Evolutionary conservation across 108 stramenopile genomes (phyloP).

Genomic region (Nannochloropsis salina): DNA sequence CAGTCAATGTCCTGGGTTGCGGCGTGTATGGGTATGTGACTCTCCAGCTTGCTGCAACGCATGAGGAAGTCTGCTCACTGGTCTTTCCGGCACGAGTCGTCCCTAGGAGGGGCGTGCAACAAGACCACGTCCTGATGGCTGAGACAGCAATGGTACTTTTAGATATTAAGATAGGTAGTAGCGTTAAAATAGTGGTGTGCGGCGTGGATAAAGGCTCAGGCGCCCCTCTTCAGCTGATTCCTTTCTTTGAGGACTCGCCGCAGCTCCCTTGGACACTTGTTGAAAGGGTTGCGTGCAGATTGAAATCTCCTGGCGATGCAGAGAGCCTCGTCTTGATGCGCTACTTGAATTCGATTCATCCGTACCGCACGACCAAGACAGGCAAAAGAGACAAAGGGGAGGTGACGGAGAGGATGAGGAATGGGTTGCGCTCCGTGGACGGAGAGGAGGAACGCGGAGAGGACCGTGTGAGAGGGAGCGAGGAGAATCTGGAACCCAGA

Average conservation of each 20-base stretch:
- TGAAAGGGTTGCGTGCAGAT: neutral
- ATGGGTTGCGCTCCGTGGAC: too few species aligned
- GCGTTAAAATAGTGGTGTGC: neutral
- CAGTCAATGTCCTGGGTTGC: neutral
- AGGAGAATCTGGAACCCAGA: too few species aligned
- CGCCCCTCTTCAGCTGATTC: neutral
- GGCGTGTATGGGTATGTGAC: neutral
- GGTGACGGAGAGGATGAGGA: too few species aligned
- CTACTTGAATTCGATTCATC: neutral
- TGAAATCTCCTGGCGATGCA: neutral
- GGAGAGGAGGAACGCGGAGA: too few species aligned
- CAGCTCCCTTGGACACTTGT: neutral
- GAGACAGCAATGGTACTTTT: neutral
- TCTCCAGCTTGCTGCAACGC: neutral
- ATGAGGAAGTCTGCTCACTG: neutral
- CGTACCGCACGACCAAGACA: neutral
- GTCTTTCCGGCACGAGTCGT: slow-evolving; percentile 16
- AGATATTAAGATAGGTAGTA: neutral
- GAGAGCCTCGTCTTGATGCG: neutral
- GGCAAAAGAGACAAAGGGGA: neutral
- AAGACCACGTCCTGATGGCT: neutral
- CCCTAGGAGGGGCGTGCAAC: neutral
- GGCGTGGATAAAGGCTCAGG: neutral
- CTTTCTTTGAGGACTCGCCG: neutral
- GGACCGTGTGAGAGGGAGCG: too few species aligned